phyloP scores from a whole-genome alignment of 257 asterid species.

The Fraxinus pennsylvanica region DNA sequence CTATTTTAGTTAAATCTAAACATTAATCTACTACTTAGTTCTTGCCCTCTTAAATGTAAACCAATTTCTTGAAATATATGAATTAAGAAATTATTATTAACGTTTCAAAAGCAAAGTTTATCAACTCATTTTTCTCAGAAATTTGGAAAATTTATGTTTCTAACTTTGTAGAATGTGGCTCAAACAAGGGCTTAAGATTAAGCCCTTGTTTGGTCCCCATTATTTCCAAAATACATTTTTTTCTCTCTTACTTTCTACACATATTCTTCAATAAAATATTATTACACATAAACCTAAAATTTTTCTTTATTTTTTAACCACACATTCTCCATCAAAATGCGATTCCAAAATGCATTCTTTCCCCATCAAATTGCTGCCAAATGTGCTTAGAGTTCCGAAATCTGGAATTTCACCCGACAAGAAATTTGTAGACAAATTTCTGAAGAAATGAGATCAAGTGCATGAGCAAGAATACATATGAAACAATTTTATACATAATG shows the following conservation, averaged over 20 bases:
- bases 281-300: too few relatives aligned
- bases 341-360: too few relatives aligned
- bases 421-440: conserved; percentile 89
- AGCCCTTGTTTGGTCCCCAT: too few relatives aligned
- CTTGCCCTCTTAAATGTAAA: too few relatives aligned
- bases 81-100: background rate
- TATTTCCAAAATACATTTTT: too few relatives aligned
- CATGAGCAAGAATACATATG: background rate
- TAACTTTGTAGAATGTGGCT: background rate
- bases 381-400: conserved; percentile 84
- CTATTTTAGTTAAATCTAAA: too few relatives aligned
- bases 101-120: background rate
- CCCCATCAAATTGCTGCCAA: conserved; percentile 42
- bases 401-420: conserved; percentile 95
- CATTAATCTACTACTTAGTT: too few relatives aligned
- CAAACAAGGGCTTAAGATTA: background rate
- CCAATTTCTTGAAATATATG: background rate
- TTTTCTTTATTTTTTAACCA: too few relatives aligned
- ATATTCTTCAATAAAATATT: too few relatives aligned
- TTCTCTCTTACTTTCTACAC: too few relatives aligned
- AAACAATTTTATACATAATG: background rate
- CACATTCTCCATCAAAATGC: too few relatives aligned
- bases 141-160: background rate
- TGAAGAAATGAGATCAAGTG: conserved; percentile 26
- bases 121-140: background rate